Evolutionary conservation across 106 monocot genomes (phyloP).

Genomic region (Triglochin maritima): DNA sequence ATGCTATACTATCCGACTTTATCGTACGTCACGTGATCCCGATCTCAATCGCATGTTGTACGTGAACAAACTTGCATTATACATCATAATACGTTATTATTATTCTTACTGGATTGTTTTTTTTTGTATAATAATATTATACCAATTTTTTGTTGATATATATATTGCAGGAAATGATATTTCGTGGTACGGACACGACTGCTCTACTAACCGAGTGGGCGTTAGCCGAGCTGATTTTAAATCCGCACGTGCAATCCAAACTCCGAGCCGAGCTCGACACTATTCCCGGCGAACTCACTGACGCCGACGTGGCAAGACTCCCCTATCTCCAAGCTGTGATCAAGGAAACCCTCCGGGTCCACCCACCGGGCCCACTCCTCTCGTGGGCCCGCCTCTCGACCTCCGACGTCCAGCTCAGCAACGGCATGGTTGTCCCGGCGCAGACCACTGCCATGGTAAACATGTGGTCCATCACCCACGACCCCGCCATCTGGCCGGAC

Average conservation of each 20-base stretch:
- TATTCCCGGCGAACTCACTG: not conserved
- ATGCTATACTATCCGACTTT: too few relatives aligned
- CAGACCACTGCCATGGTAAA: slow-evolving; percentile 25
- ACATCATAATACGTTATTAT: too few relatives aligned
- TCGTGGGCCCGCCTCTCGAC: slow-evolving; percentile 28
- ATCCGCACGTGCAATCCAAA: slow-evolving; percentile 1
- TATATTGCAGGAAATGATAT: slow-evolving; percentile 20
- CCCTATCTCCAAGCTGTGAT: slow-evolving; percentile 21
- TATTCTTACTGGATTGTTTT: too few relatives aligned
- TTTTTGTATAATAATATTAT: too few relatives aligned
- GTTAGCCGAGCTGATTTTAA: slow-evolving; percentile 8
- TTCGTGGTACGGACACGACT: slow-evolving; percentile 21
- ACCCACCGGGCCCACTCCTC: slow-evolving; percentile 27
- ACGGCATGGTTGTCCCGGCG: slow-evolving; percentile 16
- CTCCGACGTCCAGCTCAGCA: slow-evolving; percentile 14
- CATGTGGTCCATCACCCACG: slow-evolving; percentile 30
- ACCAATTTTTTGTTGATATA: too few relatives aligned
- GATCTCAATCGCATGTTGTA: too few relatives aligned
- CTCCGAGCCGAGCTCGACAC: slow-evolving; percentile 13
- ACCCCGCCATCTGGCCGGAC: slow-evolving; percentile 12
- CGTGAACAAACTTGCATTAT: too few relatives aligned
- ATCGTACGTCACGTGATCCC: too few relatives aligned
- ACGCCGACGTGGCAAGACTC: slow-evolving; percentile 4
- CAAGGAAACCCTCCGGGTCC: slow-evolving; percentile 14
- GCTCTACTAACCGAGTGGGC: slow-evolving; percentile 25